A percentile compares a stretch with the other conserved stretches of the same genome.
phyloP scores from a whole-genome alignment of 2,329 filamentous ascomycete genomes.

The Alternaria consortialis region DNA sequence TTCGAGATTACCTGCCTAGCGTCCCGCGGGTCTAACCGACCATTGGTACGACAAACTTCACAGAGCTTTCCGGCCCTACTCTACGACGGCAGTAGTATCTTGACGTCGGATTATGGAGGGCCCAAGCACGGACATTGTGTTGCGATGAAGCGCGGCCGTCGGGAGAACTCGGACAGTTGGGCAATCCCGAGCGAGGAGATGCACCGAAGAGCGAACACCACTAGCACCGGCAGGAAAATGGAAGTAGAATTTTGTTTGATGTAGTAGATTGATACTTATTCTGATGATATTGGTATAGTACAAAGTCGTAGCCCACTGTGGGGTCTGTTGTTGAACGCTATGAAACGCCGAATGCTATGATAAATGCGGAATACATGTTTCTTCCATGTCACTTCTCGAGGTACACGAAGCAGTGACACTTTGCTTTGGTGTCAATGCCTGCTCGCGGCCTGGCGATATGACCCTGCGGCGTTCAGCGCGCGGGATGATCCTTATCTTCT shows the following conservation, averaged over 20 bases:
- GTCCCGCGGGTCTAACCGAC: not conserved
- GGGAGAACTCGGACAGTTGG: slow-evolving; percentile 8
- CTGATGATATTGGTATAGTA: slow-evolving; percentile 6
- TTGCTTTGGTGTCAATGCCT: not conserved
- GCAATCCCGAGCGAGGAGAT: not conserved
- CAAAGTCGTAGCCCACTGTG: slow-evolving; percentile 7
- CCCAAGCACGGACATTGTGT: not conserved
- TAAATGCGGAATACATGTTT: slow-evolving; percentile 9
- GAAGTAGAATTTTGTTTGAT: not conserved
- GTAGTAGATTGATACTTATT: not conserved
- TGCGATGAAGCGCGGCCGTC: slow-evolving; percentile 14
- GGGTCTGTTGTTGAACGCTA: slow-evolving; percentile 3
- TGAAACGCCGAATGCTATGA: slow-evolving; percentile 3
- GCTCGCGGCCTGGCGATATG: slow-evolving; percentile 22
- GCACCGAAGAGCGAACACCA: not conserved
- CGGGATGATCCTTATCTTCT: slow-evolving; percentile 10
- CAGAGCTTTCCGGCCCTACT: not conserved
- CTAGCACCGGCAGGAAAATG: not conserved
- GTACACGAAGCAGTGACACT: slow-evolving; percentile 10
- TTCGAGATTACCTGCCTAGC: not conserved
- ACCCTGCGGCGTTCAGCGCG: slow-evolving; percentile 21
- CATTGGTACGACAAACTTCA: not conserved
- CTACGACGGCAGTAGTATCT: not conserved
- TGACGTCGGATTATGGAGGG: not conserved
- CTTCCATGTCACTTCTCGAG: slow-evolving; percentile 20